Conservation (phyloP, 2,329 filamentous ascomycete genomes). For the Apiospora saccharicola region DNA sequence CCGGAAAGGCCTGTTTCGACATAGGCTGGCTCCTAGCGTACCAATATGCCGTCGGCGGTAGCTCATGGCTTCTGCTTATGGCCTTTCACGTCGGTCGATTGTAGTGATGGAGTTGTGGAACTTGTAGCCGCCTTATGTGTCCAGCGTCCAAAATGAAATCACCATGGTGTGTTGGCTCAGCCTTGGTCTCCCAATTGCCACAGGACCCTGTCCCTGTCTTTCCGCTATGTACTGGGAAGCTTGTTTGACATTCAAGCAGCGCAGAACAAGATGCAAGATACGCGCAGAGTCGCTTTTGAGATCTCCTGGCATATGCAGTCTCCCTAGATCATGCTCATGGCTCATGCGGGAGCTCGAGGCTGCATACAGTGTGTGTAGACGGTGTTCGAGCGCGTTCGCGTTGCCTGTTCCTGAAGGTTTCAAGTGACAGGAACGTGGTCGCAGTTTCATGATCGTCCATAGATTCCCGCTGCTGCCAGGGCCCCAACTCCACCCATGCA, state of each 20-base stretch:
- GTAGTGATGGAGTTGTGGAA: not conserved
- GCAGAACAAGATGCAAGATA: constrained; percentile 13
- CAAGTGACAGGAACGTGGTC: constrained; percentile 7
- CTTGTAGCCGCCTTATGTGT: not conserved
- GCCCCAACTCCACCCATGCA: constrained; percentile 10
- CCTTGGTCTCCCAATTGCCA: not conserved
- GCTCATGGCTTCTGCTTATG: not conserved
- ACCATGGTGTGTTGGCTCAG: constrained; percentile 11
- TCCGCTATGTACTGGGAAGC: not conserved
- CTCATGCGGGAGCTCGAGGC: constrained; percentile 8
- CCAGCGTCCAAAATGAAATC: constrained; percentile 14
- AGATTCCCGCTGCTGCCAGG: constrained; percentile 13
- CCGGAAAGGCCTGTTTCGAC: not conserved
- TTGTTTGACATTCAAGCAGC: not conserved
- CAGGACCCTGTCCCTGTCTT: constrained; percentile 3
- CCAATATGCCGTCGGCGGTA: constrained; percentile 1
- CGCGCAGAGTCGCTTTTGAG: constrained; percentile 14
- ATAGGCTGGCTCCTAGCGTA: not conserved
- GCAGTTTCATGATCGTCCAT: constrained; percentile 20
- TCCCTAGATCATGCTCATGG: not conserved
- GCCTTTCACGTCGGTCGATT: not conserved
- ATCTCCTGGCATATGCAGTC: constrained; percentile 18
- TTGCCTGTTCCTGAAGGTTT: constrained; percentile 17
- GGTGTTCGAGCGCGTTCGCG: not conserved
- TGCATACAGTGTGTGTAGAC: constrained; percentile 10